Conservation (phyloP, 345 rosid genomes). For the Brassica rapa region DNA sequence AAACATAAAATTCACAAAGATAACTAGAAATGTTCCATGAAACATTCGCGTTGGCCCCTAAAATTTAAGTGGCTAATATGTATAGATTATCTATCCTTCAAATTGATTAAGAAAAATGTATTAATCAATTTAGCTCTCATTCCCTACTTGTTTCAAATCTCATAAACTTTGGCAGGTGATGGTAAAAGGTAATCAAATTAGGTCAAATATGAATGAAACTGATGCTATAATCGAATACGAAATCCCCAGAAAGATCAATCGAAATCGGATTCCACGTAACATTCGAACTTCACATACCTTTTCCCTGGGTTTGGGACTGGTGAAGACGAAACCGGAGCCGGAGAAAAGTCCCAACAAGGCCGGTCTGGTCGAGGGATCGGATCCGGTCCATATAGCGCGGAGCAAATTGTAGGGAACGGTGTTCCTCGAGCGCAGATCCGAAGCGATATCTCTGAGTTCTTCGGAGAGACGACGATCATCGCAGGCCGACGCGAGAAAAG, state of each 20-base stretch:
- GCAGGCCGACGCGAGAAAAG: constrained; percentile 37
- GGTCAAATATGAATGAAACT: too few species aligned
- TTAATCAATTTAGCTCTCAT: too few species aligned
- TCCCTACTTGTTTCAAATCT: too few species aligned
- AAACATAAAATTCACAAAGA: not conserved
- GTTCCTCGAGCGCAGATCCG: constrained; percentile 47
- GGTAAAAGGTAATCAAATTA: not conserved
- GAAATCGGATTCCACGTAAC: not conserved
- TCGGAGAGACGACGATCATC: constrained; percentile 52
- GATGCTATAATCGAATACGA: too few species aligned
- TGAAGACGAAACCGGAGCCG: constrained; percentile 58
- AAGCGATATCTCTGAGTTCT: constrained; percentile 57
- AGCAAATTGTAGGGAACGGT: constrained; percentile 58
- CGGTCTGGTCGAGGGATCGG: constrained; percentile 54
- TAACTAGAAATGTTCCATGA: not conserved
- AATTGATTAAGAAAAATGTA: too few species aligned
- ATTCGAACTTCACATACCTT: constrained; percentile 49
- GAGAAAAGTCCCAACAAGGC: constrained; percentile 51
- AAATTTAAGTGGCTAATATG: too few species aligned
- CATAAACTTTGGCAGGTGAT: too few species aligned
- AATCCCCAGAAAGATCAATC: too few species aligned
- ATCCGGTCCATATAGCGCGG: constrained; percentile 60
- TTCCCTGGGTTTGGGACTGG: constrained; percentile 72
- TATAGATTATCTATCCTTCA: too few species aligned
- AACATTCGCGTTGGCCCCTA: too few species aligned